Evolutionary conservation across 1,284 basidiomycete species (phyloP), one percentile per base, ranked within the genome.

Genomic region (Kalmanozyma brasiliensis): DNA sequence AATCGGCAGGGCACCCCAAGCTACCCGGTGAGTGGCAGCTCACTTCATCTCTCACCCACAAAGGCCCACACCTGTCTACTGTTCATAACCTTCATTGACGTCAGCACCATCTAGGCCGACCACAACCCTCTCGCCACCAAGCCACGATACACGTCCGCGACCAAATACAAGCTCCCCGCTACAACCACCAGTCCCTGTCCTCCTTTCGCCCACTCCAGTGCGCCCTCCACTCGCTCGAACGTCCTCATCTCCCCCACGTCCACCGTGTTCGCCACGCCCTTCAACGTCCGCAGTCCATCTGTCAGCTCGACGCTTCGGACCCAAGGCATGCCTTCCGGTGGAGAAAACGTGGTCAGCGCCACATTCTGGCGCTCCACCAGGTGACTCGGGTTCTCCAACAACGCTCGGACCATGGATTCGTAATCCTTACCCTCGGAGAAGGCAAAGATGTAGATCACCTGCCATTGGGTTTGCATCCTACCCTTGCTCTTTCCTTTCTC

Each of bases 291-390:
- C 20, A 53, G 36, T 8, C 36, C 23, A n/a, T 63, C 67, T 5
- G 26, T 10, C 8, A 73, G 32, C 14, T 58, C 47, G 0, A 63
- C 49, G 13, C 69, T 63, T 8, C 37, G 17, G 9, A 82, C 78
- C 80, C 80, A 82, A 2, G 79, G 79, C 80, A 82, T 82, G 3
- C 80, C 80, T 44, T 82, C 80, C 3, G 78, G 70, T 2, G 79
- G 73, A 32, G 65, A 79, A 42, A 82, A 82, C 2, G 69, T 62
- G 1, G 74, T 62, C 32, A 78, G 38, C 6, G 55, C 76, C 2
- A 81, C 73, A 24, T 66, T 70, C 37, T 81, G 73, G 22, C 53
- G 30, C 29, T 52, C 53, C 26, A 60, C 48, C 23, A 53, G 30
- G 5, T 13, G 13, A 1, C 34, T 33, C 11, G 51, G 52, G 3